Conservation (phyloP, 176 grass and related monocot genomes). For the Carex pumila region DNA sequence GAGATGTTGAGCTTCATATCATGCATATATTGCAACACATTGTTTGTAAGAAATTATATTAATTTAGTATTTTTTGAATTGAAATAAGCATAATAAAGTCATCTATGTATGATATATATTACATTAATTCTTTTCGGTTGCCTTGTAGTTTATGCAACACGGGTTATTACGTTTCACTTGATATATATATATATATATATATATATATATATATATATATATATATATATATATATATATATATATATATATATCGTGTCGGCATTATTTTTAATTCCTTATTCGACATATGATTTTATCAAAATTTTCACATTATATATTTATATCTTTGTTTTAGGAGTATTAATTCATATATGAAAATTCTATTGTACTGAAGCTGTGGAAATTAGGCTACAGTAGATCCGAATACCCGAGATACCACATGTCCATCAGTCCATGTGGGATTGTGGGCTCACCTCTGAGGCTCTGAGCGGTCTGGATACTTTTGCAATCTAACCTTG, state of each 20-base stretch:
- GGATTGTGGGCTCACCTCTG: neutral
- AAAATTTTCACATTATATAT: neutral
- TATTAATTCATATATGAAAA: neutral
- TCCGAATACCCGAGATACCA: neutral
- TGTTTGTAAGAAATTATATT: neutral
- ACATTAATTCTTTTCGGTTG: neutral
- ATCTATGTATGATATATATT: neutral
- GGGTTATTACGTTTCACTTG: neutral
- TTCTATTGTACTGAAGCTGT: neutral
- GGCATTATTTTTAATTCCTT: too few relatives aligned
- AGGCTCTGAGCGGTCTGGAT: neutral
- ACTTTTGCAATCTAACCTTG: neutral
- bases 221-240: too few relatives aligned
- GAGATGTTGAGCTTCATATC: neutral
- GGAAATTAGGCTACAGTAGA: neutral
- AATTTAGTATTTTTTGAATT: neutral
- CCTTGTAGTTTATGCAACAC: neutral
- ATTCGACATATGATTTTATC: neutral
- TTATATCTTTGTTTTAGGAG: neutral
- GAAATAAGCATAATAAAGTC: neutral
- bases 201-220: too few relatives aligned
- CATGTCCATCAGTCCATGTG: neutral
- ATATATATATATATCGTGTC: too few relatives aligned
- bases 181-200: too few relatives aligned
- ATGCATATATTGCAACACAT: neutral